Percentiles rank a stretch among this genome's conserved stretches.
phyloP scores from a whole-genome alignment of 768 basidiomycete species.

The Lentinula guzmanii region DNA sequence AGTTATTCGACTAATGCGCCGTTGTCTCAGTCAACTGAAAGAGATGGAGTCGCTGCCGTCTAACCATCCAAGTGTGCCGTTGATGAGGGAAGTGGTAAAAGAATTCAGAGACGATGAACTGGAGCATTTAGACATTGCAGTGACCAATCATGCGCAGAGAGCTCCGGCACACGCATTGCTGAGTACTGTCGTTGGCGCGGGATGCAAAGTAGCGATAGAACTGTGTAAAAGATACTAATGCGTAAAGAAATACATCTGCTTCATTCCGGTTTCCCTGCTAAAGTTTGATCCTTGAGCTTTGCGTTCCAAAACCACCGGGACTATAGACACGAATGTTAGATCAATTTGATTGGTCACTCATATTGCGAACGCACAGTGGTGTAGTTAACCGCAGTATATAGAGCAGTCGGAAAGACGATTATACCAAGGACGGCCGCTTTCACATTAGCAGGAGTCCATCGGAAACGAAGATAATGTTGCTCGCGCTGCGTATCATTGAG shows the following conservation, averaged over 20 bases:
- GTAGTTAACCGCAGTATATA: not conserved
- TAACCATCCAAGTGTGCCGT: slow-evolving; percentile 71
- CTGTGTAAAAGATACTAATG: slow-evolving; percentile 75
- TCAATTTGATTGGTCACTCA: not conserved
- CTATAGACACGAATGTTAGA: slow-evolving; percentile 4
- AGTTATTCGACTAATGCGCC: not conserved
- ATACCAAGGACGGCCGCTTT: slow-evolving; percentile 3
- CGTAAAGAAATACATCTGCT: not conserved
- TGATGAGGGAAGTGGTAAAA: slow-evolving; percentile 63
- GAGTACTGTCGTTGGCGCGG: slow-evolving; percentile 76
- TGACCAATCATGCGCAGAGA: slow-evolving; percentile 80
- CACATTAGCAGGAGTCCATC: slow-evolving; percentile 9
- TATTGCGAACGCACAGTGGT: not conserved
- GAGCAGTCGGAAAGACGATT: slow-evolving; percentile 6
- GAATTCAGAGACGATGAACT: slow-evolving; percentile 95
- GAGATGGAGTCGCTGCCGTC: slow-evolving; percentile 58
- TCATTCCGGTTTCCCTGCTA: slow-evolving; percentile 12
- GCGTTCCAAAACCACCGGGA: slow-evolving; percentile 18
- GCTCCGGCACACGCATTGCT: slow-evolving; percentile 90
- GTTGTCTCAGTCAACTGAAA: slow-evolving; percentile 64
- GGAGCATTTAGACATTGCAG: slow-evolving; percentile 88
- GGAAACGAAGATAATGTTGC: slow-evolving; percentile 11
- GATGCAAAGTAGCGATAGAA: slow-evolving; percentile 88
- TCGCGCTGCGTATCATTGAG: slow-evolving; percentile 9
- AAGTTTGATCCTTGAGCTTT: slow-evolving; percentile 25